These are phyloP conservation scores for Phyllostachys edulis DNA, from an alignment of 176 grass and related monocot genomes.

Conservation along the genomic window DNA sequence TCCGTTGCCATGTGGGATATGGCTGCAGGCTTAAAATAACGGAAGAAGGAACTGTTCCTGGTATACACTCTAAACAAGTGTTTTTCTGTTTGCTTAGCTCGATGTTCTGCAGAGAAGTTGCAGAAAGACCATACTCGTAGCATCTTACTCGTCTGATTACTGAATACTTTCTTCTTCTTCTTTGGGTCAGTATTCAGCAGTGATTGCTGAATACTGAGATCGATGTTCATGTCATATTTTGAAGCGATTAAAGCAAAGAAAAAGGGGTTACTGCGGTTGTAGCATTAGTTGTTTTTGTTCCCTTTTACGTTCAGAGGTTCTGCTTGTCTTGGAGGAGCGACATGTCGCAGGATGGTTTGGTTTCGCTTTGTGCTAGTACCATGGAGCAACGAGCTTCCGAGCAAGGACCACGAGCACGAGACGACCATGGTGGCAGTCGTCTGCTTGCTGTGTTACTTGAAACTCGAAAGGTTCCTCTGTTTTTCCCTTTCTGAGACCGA, in stretches of 20 bases:
- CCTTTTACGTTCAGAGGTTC: not conserved
- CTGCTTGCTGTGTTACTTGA: not conserved
- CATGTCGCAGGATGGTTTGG: not conserved
- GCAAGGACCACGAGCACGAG: not conserved
- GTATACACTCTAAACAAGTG: not conserved
- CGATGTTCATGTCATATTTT: slow-evolving; percentile 10
- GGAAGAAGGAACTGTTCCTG: not conserved
- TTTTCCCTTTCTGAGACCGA: too few relatives aligned
- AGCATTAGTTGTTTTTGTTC: not conserved
- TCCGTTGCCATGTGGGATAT: slow-evolving; percentile 41
- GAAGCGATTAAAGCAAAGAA: not conserved
- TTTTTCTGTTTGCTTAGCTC: not conserved
- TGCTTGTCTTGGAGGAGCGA: not conserved
- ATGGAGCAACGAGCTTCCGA: not conserved
- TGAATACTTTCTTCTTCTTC: not conserved
- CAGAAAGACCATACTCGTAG: not conserved
- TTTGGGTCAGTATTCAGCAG: not conserved
- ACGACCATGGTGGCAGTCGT: not conserved
- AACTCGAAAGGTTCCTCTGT: not conserved
- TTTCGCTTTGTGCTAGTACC: not conserved
- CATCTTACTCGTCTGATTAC: not conserved
- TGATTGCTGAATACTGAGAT: not conserved
- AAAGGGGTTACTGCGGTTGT: not conserved
- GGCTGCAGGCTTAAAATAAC: not conserved
- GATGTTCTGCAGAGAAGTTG: not conserved